Base-by-base conservation (phyloP, 208 protist genomes). In the Jaenimonas drosophilae region DNA sequence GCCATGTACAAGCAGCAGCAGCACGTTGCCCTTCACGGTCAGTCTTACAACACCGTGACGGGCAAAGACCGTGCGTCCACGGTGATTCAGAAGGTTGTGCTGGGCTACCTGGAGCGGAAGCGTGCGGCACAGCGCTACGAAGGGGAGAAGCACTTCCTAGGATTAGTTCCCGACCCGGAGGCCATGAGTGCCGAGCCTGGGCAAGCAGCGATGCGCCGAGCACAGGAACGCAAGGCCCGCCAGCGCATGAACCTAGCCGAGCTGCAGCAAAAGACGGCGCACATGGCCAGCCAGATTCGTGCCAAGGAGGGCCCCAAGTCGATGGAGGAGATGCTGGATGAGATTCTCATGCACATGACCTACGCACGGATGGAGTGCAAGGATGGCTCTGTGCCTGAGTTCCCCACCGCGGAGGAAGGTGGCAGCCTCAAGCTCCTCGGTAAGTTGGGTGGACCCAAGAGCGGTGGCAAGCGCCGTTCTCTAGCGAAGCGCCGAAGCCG, bases 251-350 rank as follows among this genome's bases (percentile, higher is more conserved):
- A 97, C 61, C 55, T 88, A 17, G 70, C 77, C 3, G 79, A 96
- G 59, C 79, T 95, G 48, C 56, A 64, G 37, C 68, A 90, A 38
- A 79, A 87, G 51, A 72, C 78, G n/a, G 40, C 81, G 0, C 74
- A 79, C 40, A 64, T 96, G 51, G 64, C 88, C 54, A 30, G 42
- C 28, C 57, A 87, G 52, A 64, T 98, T 24, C 77, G 84, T 38
- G 70, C 78, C 4, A 76, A 88, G 42, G 93, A 98, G 47, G 94
- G 91, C 1, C 80, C 83, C 26, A 75, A 93, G 49, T 94, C 89
- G 58, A 91, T 96, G 70, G 93, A 97, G 62, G 75, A 78, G 51
- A 95, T 97, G 78, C 73, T 96, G 30, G 89, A 96, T 38, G 79
- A 88, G 46, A 65, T 94, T 11, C 75, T 95, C 17, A 91, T 94